These are phyloP conservation scores for Schizochytrium sp. DNA, from an alignment of 108 stramenopile genomes.

Conservation along the genomic window DNA sequence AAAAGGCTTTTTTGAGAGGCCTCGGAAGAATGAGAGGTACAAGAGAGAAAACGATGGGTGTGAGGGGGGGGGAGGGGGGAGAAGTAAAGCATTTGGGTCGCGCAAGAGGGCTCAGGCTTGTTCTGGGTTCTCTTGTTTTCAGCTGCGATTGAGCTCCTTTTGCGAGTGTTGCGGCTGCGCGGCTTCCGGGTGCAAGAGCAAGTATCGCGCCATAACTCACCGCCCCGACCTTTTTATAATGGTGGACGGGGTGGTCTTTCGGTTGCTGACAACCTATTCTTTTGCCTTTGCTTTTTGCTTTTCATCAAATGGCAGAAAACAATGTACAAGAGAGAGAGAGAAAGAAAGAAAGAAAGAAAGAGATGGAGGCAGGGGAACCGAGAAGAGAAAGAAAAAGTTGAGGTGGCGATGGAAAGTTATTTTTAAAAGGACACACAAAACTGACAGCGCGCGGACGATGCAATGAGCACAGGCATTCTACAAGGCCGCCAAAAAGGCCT, in stretches of 20 bases:
- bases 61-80: too few species aligned
- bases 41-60: too few species aligned
- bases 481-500: conserved; percentile 81
- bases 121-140: background rate
- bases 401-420: background rate
- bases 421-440: too few species aligned
- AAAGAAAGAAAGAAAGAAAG: background rate
- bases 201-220: background rate
- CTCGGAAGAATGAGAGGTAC: too few species aligned
- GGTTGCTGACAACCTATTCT: background rate
- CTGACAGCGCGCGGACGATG: background rate
- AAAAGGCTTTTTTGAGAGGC: too few species aligned
- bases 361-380: background rate
- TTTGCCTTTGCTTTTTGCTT: too few species aligned
- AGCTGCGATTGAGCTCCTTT: background rate
- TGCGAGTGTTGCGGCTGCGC: background rate
- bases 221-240: background rate
- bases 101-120: too few species aligned
- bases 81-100: too few species aligned
- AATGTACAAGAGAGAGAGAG: background rate
- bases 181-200: background rate
- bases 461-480: conserved; percentile 61
- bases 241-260: background rate
- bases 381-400: background rate
- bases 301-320: background rate